phyloP scores from a whole-genome alignment of 2,329 filamentous ascomycete genomes.

The Botrytis sinoallii region DNA sequence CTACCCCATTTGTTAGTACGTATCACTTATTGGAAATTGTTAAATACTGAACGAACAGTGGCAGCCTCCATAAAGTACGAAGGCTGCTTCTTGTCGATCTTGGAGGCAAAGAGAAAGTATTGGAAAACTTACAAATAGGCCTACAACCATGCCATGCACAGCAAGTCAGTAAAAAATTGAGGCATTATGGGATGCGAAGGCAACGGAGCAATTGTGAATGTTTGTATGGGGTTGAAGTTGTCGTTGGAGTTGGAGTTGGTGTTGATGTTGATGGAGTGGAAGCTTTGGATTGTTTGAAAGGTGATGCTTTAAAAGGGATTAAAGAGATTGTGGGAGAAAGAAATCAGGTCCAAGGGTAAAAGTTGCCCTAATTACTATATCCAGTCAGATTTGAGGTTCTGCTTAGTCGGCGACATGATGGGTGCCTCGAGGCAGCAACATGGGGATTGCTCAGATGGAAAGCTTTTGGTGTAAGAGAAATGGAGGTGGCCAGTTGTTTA shows the following conservation, averaged over 20 bases:
- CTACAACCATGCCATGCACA: background rate
- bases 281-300: background rate
- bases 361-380: background rate
- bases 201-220: background rate
- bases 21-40: fast-evolving
- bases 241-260: background rate
- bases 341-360: background rate
- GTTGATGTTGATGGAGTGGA: background rate
- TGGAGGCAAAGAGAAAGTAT: background rate
- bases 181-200: background rate
- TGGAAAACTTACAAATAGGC: background rate
- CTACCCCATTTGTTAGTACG: background rate
- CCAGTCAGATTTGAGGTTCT: background rate
- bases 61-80: background rate
- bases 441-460: background rate
- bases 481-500: background rate
- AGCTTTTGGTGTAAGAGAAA: background rate
- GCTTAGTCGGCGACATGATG: background rate
- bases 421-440: background rate
- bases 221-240: background rate
- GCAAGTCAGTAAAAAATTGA: background rate
- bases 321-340: background rate
- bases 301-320: background rate
- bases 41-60: background rate
- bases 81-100: background rate